Conservation (phyloP, 257 asterid species). For the Solanum infundibuliforme region DNA sequence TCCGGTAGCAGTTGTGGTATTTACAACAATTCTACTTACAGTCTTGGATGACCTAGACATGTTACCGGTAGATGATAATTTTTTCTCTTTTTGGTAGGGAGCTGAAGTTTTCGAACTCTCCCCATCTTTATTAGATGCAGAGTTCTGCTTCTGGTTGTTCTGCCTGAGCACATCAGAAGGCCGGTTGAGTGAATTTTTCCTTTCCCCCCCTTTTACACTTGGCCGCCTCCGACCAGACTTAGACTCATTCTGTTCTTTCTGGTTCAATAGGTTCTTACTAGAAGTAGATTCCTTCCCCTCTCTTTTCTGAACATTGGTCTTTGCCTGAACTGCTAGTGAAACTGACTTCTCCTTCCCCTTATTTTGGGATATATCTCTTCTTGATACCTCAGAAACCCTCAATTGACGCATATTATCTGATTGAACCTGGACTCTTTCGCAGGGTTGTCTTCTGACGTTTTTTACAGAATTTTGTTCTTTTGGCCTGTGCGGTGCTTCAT, state of each 20-base stretch:
- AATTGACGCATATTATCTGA: conserved; percentile 24
- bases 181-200: conserved; percentile 29
- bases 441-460: conserved; percentile 34
- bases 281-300: conserved; percentile 33
- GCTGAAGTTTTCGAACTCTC: conserved; percentile 29
- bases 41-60: conserved; percentile 34
- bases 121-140: conserved; percentile 29
- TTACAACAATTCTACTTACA: conserved; percentile 49
- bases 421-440: conserved; percentile 31
- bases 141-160: conserved; percentile 87
- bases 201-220: conserved; percentile 41
- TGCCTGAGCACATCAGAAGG: conserved; percentile 60
- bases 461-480: conserved; percentile 33
- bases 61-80: conserved; percentile 27
- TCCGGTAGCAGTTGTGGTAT: conserved; percentile 36
- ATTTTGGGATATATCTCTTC: conserved; percentile 35
- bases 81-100: conserved; percentile 38
- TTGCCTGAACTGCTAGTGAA: conserved; percentile 45
- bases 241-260: conserved; percentile 33
- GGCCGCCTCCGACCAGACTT: conserved; percentile 33
- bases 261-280: conserved; percentile 38
- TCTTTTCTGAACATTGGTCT: conserved; percentile 46
- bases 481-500: conserved; percentile 30
- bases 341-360: conserved; percentile 52
- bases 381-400: conserved; percentile 45